phyloP scores from a whole-genome alignment of 345 rosid species.

The Turritis glabra region DNA sequence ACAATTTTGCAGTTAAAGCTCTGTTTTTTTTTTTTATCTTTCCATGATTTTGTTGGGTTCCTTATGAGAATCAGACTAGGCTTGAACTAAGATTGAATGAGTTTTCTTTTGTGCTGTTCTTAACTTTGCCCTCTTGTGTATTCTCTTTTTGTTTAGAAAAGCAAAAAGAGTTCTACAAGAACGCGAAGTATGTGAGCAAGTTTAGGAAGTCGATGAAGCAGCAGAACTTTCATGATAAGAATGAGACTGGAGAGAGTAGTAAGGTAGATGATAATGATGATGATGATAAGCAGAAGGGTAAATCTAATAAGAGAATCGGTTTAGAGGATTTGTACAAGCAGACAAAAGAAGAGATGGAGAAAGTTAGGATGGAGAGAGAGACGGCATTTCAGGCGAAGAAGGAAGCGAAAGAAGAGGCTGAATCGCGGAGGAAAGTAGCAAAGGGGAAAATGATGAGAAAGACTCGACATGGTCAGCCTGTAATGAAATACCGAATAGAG shows the following conservation, averaged over 20 bases:
- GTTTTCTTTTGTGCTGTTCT: background rate
- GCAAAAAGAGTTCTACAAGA: constrained; percentile 75
- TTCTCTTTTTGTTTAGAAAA: constrained; percentile 46
- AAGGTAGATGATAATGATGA: constrained; percentile 31
- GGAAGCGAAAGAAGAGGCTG: constrained; percentile 66
- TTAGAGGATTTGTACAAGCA: constrained; percentile 64
- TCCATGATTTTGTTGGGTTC: background rate
- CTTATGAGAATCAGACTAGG: constrained; percentile 1
- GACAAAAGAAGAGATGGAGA: constrained; percentile 66
- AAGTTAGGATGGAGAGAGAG: constrained; percentile 65
- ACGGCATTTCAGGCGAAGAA: constrained; percentile 59
- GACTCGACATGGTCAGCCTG: constrained; percentile 80
- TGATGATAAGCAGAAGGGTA: constrained; percentile 27
- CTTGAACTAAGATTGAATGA: background rate
- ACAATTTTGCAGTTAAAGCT: no score
- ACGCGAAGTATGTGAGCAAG: constrained; percentile 74
- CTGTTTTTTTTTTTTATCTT: background rate
- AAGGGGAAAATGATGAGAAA: constrained; percentile 73
- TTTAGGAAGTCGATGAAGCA: constrained; percentile 60
- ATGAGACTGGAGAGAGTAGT: constrained; percentile 37
- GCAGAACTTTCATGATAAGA: constrained; percentile 38
- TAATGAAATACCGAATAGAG: constrained; percentile 89
- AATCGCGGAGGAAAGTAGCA: constrained; percentile 62
- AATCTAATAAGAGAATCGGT: constrained; percentile 38
- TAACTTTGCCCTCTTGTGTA: background rate